Conservation (phyloP, 2,329 filamentous ascomycete genomes). For the Balansia obtecta region DNA sequence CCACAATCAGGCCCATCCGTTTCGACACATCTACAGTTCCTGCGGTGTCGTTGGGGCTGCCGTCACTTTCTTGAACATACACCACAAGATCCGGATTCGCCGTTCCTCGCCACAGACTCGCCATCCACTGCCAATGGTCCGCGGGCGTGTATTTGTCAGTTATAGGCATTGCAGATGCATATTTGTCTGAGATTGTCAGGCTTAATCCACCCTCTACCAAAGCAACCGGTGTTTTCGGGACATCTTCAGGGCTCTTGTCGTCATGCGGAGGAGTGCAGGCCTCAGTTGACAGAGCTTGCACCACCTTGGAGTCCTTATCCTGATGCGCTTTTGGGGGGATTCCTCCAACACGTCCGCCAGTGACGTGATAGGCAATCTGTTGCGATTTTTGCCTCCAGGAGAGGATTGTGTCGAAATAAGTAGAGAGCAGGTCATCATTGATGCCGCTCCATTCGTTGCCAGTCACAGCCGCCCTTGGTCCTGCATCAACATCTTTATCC, state of each 20-base stretch:
- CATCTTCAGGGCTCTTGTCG: conserved; percentile 5
- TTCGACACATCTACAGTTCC: conserved; percentile 44
- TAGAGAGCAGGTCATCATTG: conserved; percentile 31
- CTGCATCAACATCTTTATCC: neutral
- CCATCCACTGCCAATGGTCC: conserved; percentile 98
- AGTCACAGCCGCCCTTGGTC: neutral
- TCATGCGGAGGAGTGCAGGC: conserved; percentile 3
- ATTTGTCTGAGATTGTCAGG: conserved; percentile 64
- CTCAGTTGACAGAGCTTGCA: conserved; percentile 3
- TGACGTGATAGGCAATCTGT: conserved; percentile 49
- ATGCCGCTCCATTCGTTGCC: conserved; percentile 2
- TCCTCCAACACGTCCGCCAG: conserved; percentile 8
- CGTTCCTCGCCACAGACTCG: conserved; percentile 80
- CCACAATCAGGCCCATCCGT: conserved; percentile 40
- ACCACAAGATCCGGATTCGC: conserved; percentile 71
- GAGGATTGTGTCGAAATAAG: conserved; percentile 53
- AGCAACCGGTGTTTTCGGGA: conserved; percentile 48
- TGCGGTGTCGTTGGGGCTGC: conserved; percentile 21
- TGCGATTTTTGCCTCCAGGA: conserved; percentile 63
- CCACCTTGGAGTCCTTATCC: conserved; percentile 2
- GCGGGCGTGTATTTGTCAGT: conserved; percentile 63
- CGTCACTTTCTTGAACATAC: conserved; percentile 38
- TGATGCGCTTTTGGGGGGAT: conserved; percentile 1
- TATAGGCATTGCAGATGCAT: conserved; percentile 62
- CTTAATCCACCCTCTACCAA: conserved; percentile 70